Base-by-base conservation (phyloP, 768 basidiomycete genomes). In the Mycena maculata region DNA sequence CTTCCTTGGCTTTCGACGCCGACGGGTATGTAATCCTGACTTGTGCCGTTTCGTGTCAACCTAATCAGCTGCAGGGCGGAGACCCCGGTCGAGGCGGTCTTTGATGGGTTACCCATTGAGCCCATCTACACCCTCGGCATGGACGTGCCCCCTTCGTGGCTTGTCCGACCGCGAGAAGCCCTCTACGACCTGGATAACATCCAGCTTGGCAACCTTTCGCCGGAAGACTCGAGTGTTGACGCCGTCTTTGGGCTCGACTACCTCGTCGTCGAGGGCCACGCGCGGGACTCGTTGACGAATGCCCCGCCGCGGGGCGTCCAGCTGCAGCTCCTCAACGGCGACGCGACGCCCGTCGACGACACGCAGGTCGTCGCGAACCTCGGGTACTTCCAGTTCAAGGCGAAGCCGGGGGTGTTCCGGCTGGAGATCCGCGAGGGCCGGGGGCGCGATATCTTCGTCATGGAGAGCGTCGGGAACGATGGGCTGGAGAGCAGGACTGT, bases 151-250 rank as follows among this genome's bases (percentile, higher is more conserved):
- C 83, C 89, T 2, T 89, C 97, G 0, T 99, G 98, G 98, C 88
- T 98, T 9, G 96, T 95, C 28, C 90, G 94, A 13, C 98, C 97
- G 1, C 88, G 89, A 15, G 90, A 94, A 73, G 92, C 96, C 0
- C 82, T 90, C 1, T 94, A 98, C 71, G 97, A 99, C 76, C 87
- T 99, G 28, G 97, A 99, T 80, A 99, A 99, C 77, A 92, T 99
- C 63, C 93, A 96, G 48, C 87, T 99, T 9, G 85, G 84, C 13
- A 85, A 86, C 47, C 83, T 97, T 3, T 81, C 86, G 1, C 80
- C 83, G 0, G 82, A 85, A 44, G 90, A 92, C 47, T 80, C 83
- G 18, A 89, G 91, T 7, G 82, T 96, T 4, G 87, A 92, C 45
- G 92, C 93, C 0, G 79, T 92, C 49, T 98, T 96, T 81, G 89